phyloP scores from a whole-genome alignment of 148 eudicot species.

The Nepenthes mirabilis region DNA sequence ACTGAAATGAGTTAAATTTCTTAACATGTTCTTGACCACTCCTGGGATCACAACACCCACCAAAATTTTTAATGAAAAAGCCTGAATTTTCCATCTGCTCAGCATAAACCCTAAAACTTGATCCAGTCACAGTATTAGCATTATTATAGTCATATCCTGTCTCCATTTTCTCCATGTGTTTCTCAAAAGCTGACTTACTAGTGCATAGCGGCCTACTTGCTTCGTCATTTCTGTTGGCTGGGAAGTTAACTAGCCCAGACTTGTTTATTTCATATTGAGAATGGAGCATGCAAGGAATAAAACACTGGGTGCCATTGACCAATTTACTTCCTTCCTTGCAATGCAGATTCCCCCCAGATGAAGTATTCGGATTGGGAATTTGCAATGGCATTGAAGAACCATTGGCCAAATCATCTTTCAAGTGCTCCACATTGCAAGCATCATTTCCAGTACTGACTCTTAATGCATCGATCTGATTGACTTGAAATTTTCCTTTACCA shows the following conservation, averaged over 20 bases:
- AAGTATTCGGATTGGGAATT: conserved; percentile 12
- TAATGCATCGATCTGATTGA: conserved; percentile 8
- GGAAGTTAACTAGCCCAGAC: conserved; percentile 11
- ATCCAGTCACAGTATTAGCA: conserved; percentile 17
- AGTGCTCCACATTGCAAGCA: conserved; percentile 12
- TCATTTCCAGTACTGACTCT: conserved; percentile 12
- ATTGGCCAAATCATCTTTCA: conserved; percentile 14
- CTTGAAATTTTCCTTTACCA: conserved; percentile 15
- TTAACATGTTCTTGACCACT: conserved; percentile 10
- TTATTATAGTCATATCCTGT: conserved; percentile 10
- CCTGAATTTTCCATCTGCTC: conserved; percentile 19
- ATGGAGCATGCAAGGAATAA: conserved; percentile 12
- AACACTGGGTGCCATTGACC: conserved; percentile 13
- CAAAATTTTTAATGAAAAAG: conserved; percentile 9
- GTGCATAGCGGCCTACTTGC: conserved; percentile 8
- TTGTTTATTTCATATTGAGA: conserved; percentile 18
- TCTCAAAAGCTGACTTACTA: conserved; percentile 10
- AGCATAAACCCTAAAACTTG: conserved; percentile 14
- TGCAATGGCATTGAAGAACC: conserved; percentile 11
- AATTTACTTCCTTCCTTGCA: conserved; percentile 10
- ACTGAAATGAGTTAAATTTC: conserved; percentile 8
- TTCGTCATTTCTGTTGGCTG: conserved; percentile 11
- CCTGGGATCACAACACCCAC: conserved; percentile 11
- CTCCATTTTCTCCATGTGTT: conserved; percentile 12
- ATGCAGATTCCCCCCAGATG: conserved; percentile 9